Base-by-base conservation (phyloP, 2,329 filamentous ascomycete species). In the Fonsecaea erecta region DNA sequence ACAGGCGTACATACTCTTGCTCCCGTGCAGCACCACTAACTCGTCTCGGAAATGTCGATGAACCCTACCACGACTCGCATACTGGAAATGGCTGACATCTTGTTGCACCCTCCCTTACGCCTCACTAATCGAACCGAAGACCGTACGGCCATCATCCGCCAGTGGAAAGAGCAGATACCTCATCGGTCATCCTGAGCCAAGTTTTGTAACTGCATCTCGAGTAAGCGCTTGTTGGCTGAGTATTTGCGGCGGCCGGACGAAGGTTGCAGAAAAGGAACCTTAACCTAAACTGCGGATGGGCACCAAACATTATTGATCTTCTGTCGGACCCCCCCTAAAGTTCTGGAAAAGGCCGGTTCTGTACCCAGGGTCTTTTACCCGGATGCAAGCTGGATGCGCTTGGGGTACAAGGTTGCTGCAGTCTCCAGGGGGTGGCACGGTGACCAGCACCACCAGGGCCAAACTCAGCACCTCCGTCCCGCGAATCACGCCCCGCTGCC, bases 371-470 rank as follows among this genome's bases (percentile, higher is more conserved):
- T 60, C 37, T 37, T 34, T 46, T 14, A 28, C 24, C 57, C 57
- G 57, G 46, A 52, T 30, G 30, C 57, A 32, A n/a, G 30, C 40
- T 60, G 57, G 57, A 60, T 52, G 57, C 57, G 18, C 28, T 60
- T 37, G 57, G 11, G 37, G 52, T 52, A 30, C 21, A 60, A 59
- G 46, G 40, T 53, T 24, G 55, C 62, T 64, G 62, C 55, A 60
- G 32, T 43, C 62, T 64, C 54, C 62, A 64, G 62, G 62, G 62
- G 62, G 55, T 60, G 62, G 62, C 30, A 30, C 51, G 14, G 21
- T 32, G 43, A 28, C 57, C 43, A 60, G 8, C 28, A 32, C 40
- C 7, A 16, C 26, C 11, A 35, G 18, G 28, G 3, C 28, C 16
- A n/a, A 46, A 21, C n/a, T n/a, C n/a, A 46, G 40, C n/a, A 46